A percentile compares a stretch with the other conserved stretches of the same genome.
phyloP scores from a whole-genome alignment of 164 flowering plant species.

The Platanus orientalis region DNA sequence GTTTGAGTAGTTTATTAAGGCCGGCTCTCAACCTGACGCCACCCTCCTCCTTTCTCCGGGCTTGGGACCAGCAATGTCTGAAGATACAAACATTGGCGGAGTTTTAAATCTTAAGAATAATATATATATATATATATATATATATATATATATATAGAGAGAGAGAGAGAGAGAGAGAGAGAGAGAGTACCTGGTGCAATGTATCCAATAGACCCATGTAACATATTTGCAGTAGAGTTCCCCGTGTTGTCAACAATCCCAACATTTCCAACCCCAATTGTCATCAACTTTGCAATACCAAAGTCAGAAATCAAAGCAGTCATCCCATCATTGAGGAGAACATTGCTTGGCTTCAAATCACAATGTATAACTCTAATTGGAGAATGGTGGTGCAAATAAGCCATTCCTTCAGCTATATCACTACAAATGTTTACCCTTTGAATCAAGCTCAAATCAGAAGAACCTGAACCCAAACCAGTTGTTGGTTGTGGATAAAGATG shows the following conservation, averaged over 20 bases:
- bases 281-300: conserved; percentile 39
- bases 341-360: conserved; percentile 61
- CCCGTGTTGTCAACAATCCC: conserved; percentile 26
- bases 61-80: too few relatives aligned
- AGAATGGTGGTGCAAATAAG: conserved; percentile 54
- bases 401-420: conserved; percentile 54
- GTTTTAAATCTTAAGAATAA: too few relatives aligned
- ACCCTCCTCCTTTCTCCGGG: too few relatives aligned
- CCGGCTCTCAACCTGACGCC: too few relatives aligned
- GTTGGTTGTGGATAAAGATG: conserved; percentile 29
- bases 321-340: conserved; percentile 53
- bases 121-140: too few relatives aligned
- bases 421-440: conserved; percentile 44
- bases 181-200: conserved; percentile 51
- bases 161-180: too few relatives aligned
- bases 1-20: too few relatives aligned
- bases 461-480: conserved; percentile 18
- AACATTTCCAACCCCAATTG: conserved; percentile 21
- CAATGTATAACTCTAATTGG: conserved; percentile 49
- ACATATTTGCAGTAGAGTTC: conserved; percentile 35
- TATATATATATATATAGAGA: too few relatives aligned
- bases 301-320: conserved; percentile 52
- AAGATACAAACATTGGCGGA: too few relatives aligned
- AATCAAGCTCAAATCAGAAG: conserved; percentile 31
- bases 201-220: conserved; percentile 42